Conservation (phyloP, 768 basidiomycete species). For the Lentinula aciculospora region DNA sequence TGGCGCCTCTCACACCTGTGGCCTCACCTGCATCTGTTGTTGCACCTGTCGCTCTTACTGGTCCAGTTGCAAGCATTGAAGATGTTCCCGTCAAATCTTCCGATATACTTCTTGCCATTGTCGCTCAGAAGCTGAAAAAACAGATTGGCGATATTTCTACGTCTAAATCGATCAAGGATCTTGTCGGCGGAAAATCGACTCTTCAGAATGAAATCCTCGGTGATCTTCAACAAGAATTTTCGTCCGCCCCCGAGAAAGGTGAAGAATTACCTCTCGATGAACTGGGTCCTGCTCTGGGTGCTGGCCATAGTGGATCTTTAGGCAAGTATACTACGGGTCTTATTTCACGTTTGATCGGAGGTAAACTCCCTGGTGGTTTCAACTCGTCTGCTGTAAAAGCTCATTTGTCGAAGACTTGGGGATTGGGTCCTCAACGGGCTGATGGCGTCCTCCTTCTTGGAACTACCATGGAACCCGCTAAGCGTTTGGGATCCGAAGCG, state of each 20-base stretch:
- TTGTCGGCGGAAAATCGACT: conserved; percentile 97
- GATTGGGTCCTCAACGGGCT: conserved; percentile 83
- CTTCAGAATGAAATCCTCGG: conserved; percentile 98
- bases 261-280: conserved; percentile 97
- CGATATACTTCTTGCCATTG: conserved; percentile 82
- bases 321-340: conserved; percentile 94
- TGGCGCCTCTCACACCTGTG: conserved; percentile 31
- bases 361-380: conserved; percentile 99
- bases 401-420: conserved; percentile 90
- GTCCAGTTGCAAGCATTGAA: conserved; percentile 70
- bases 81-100: conserved; percentile 89
- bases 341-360: conserved; percentile 85
- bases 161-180: conserved; percentile 94
- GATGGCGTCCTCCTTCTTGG: conserved; percentile 89
- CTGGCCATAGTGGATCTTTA: conserved; percentile 78
- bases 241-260: conserved; percentile 94
- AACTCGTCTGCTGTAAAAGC: conserved; percentile 87
- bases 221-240: conserved; percentile 92
- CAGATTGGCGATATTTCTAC: conserved; percentile 81
- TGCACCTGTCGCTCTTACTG: conserved; percentile 42
- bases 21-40: conserved; percentile 42
- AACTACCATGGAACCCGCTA: conserved; percentile 89
- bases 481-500: conserved; percentile 83
- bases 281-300: conserved; percentile 77
- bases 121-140: conserved; percentile 99